These are phyloP conservation scores for Calamus simplicifolius DNA, from an alignment of 176 grass and related monocot species.

Conservation along the genomic window DNA sequence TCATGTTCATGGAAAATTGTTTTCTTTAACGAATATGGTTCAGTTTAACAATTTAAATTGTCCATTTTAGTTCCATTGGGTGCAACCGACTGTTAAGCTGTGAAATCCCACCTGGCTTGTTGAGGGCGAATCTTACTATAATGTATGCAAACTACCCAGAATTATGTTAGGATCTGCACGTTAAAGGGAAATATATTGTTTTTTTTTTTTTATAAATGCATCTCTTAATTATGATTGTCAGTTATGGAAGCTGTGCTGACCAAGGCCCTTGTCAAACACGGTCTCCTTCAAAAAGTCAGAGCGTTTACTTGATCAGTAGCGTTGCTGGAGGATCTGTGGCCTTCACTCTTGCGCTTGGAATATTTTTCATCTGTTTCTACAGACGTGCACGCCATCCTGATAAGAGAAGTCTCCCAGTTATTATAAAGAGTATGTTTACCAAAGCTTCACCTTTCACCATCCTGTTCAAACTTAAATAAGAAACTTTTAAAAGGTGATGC, in stretches of 20 bases:
- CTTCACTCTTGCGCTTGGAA: conserved; percentile 42
- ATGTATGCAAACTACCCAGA: conserved; percentile 27
- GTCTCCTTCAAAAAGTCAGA: conserved; percentile 14
- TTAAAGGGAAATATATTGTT: background rate
- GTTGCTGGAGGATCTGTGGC: conserved; percentile 58
- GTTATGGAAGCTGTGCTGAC: conserved; percentile 27
- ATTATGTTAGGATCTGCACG: background rate
- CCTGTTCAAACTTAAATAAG: too few relatives aligned
- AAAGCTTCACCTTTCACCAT: too few relatives aligned
- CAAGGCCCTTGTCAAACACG: conserved; percentile 24
- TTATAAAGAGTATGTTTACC: conserved; percentile 40
- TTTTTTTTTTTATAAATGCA: conserved; percentile 17
- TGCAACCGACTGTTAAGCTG: conserved; percentile 41
- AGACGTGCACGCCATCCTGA: conserved; percentile 32
- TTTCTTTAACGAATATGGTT: background rate
- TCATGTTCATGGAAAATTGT: too few relatives aligned
- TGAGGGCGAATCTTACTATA: conserved; percentile 20
- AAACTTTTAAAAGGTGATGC: too few relatives aligned
- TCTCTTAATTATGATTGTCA: conserved; percentile 22
- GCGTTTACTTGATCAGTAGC: conserved; percentile 21
- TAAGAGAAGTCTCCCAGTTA: conserved; percentile 37
- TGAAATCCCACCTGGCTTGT: conserved; percentile 36
- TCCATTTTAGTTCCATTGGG: conserved; percentile 34
- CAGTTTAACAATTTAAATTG: conserved; percentile 7
- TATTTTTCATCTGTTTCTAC: conserved; percentile 41